These are phyloP conservation scores for Solanum hybrid DNA, from an alignment of 305 asterid genomes.

Conservation along the genomic window DNA sequence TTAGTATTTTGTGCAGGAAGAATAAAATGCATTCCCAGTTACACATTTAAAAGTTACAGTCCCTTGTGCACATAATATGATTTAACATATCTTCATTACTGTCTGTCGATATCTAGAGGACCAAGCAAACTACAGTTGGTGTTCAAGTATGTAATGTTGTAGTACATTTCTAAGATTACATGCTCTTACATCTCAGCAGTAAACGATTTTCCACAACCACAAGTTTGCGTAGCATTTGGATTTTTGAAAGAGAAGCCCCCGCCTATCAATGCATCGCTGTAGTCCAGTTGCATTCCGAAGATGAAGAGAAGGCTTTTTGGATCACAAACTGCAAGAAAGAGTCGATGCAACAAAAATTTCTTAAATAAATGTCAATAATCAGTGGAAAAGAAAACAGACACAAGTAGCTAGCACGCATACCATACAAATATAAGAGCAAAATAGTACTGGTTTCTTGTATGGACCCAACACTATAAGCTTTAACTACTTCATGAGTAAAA, in stretches of 20 bases:
- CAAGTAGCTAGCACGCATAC: background rate
- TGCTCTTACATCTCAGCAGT: constrained; percentile 63
- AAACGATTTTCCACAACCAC: constrained; percentile 95
- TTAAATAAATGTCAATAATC: background rate
- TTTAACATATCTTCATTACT: background rate
- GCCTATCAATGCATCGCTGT: constrained; percentile 89
- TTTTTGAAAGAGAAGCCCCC: constrained; percentile 93
- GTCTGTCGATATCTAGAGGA: background rate
- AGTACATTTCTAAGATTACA: background rate
- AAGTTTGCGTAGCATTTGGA: constrained; percentile 93
- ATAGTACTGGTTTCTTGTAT: background rate
- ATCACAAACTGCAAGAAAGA: constrained; percentile 67
- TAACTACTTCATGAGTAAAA: background rate
- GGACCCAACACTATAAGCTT: background rate
- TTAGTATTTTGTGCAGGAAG: background rate
- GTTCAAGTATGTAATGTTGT: background rate
- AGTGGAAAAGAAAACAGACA: background rate
- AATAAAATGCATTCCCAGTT: background rate
- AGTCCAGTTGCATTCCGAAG: constrained; percentile 88
- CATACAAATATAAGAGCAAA: background rate
- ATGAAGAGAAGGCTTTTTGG: constrained; percentile 87
- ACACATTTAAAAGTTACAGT: background rate
- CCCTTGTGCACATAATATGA: background rate
- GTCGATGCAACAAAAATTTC: background rate
- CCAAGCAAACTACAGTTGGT: background rate